phyloP scores from a whole-genome alignment of 805 yeast species.

The Candida broadrunensis region DNA sequence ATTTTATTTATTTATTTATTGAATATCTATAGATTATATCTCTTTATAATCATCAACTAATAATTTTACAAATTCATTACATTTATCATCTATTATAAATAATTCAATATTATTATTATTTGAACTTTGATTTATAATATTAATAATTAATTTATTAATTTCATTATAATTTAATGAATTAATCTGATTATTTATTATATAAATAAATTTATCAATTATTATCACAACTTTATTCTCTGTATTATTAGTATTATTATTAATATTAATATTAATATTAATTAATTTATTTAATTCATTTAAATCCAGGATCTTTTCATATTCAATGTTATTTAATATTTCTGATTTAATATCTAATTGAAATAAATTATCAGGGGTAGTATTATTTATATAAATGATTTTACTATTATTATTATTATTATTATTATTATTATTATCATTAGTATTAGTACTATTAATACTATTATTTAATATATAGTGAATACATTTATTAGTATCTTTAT shows the following conservation, averaged over 20 bases:
- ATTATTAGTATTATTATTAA: too few species aligned
- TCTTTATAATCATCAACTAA: neutral
- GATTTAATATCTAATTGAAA: neutral
- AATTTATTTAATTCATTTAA: neutral
- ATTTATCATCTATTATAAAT: neutral
- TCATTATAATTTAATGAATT: neutral
- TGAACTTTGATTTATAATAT: neutral
- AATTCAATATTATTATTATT: neutral
- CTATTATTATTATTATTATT: too few species aligned
- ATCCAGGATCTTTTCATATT: neutral
- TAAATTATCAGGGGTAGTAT: neutral
- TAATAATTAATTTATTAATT: neutral
- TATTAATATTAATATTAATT: neutral
- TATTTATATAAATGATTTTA: neutral
- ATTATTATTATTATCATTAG: too few species aligned
- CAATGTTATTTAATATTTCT: neutral
- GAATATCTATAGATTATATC: neutral
- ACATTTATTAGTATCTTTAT: too few species aligned
- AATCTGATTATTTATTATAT: neutral
- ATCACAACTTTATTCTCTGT: neutral
- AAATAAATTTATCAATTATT: neutral
- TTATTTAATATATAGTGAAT: too few species aligned
- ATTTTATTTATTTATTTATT: too few species aligned
- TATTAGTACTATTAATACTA: too few species aligned
- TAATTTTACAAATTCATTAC: neutral